phyloP scores from a whole-genome alignment of 2,329 filamentous ascomycete species.

The Sodiomyces alkalinus region DNA sequence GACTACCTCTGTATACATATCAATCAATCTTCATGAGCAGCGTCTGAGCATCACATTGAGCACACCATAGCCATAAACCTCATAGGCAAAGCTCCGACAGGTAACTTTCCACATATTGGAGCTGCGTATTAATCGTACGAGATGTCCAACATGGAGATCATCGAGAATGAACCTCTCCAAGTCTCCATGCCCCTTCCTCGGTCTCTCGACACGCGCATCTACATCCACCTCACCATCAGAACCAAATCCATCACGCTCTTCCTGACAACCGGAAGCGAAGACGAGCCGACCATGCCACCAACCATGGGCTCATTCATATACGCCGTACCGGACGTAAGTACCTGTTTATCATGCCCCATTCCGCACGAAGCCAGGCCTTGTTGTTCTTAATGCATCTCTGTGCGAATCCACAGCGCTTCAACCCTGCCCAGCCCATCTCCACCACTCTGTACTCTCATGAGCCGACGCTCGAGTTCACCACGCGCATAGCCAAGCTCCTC shows the following conservation, averaged over 20 bases:
- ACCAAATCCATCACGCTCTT: slow-evolving; percentile 44
- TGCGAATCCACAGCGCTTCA: slow-evolving; percentile 29
- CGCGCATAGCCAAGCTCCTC: slow-evolving; percentile 67
- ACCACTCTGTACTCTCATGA: slow-evolving; percentile 68
- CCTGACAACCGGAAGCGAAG: slow-evolving; percentile 40
- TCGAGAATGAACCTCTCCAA: slow-evolving; percentile 17
- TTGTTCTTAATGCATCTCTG: too few species aligned
- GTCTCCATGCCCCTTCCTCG: slow-evolving; percentile 45
- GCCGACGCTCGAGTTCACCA: slow-evolving; percentile 72
- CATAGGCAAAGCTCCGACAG: too few species aligned
- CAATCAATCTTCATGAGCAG: too few species aligned
- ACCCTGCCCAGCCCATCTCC: slow-evolving; percentile 48
- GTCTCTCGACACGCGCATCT: slow-evolving; percentile 44
- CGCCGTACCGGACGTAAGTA: slow-evolving; percentile 69
- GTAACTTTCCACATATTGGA: too few species aligned
- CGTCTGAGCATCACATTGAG: too few species aligned
- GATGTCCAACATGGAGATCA: neutral
- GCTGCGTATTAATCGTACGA: too few species aligned
- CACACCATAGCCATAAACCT: too few species aligned
- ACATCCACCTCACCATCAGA: slow-evolving; percentile 42
- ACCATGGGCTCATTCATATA: slow-evolving; percentile 85
- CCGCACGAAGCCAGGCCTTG: too few species aligned
- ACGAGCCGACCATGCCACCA: slow-evolving; percentile 31
- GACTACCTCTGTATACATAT: too few species aligned
- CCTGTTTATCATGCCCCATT: neutral